Conservation (phyloP, 2,329 filamentous ascomycete species). For the Epichloe bromicola region DNA sequence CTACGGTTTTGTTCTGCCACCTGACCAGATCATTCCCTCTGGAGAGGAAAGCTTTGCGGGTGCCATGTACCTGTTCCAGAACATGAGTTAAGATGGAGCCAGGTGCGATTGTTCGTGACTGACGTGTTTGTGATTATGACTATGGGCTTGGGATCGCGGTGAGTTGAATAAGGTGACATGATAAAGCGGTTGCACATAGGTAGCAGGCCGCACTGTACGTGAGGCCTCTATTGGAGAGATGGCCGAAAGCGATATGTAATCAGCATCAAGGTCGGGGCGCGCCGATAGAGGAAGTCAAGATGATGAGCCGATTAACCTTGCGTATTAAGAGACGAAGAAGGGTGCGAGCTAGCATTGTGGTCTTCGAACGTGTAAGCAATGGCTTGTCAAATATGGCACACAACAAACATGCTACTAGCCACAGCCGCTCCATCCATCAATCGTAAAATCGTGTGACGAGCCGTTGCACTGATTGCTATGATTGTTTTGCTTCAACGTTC, state of each 20-base stretch:
- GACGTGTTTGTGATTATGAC: not conserved
- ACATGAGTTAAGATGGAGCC: constrained; percentile 20
- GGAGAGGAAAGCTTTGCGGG: constrained; percentile 31
- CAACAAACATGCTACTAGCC: not conserved
- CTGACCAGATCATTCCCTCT: constrained; percentile 28
- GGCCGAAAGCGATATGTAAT: not conserved
- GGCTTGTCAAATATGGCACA: not conserved
- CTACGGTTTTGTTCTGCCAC: constrained; percentile 30
- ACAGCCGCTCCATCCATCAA: not conserved
- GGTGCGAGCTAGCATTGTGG: not conserved
- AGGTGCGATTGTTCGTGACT: not conserved
- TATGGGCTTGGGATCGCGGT: not conserved
- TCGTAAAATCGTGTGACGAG: not conserved
- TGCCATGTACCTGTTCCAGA: constrained; percentile 45
- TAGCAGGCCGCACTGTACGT: not conserved
- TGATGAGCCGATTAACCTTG: not conserved
- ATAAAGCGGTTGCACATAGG: not conserved
- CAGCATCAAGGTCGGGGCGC: not conserved
- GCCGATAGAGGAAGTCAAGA: not conserved
- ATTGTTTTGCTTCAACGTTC: constrained; percentile 18
- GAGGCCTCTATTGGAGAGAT: not conserved
- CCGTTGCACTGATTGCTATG: no score
- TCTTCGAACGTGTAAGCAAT: not conserved
- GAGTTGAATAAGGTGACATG: not conserved
- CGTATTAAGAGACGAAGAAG: not conserved